These are phyloP conservation scores for Blastobotrys aristatus DNA, from an alignment of 1,139 yeast genomes.

Conservation along the genomic window DNA sequence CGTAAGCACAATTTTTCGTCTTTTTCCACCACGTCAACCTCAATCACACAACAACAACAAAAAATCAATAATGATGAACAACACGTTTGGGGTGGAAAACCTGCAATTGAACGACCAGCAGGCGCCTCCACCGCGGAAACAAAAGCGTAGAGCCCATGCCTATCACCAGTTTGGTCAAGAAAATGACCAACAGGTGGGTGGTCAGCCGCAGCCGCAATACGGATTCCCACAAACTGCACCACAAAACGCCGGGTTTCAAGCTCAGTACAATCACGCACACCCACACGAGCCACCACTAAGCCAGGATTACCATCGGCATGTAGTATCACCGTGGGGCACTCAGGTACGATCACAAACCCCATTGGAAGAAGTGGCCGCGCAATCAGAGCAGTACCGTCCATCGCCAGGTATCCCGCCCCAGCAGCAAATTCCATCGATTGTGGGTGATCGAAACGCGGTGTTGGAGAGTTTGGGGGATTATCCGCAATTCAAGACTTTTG, in stretches of 20 bases:
- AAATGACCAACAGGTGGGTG: neutral
- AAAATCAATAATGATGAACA: conserved; percentile 1
- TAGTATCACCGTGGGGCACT: neutral
- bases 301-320: neutral
- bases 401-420: conserved; percentile 5
- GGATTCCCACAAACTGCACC: conserved; percentile 12
- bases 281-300: neutral
- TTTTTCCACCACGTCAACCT: neutral
- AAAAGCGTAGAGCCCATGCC: conserved; percentile 21
- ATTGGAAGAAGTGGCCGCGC: conserved; percentile 5
- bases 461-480: conserved; percentile 44
- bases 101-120: conserved; percentile 2
- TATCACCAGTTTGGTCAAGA: conserved; percentile 18
- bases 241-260: conserved; percentile 6
- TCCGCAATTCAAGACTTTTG: conserved; percentile 60
- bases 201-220: neutral
- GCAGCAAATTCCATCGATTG: conserved; percentile 44
- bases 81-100: conserved; percentile 3
- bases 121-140: conserved; percentile 1
- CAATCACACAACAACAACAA: too few relatives aligned
- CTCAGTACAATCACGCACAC: neutral
- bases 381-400: conserved; percentile 1
- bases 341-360: conserved; percentile 5
- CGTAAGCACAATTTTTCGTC: neutral
- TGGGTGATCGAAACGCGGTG: conserved; percentile 50